Base-by-base conservation (phyloP, 768 basidiomycete genomes). In the Pholiota molesta region DNA sequence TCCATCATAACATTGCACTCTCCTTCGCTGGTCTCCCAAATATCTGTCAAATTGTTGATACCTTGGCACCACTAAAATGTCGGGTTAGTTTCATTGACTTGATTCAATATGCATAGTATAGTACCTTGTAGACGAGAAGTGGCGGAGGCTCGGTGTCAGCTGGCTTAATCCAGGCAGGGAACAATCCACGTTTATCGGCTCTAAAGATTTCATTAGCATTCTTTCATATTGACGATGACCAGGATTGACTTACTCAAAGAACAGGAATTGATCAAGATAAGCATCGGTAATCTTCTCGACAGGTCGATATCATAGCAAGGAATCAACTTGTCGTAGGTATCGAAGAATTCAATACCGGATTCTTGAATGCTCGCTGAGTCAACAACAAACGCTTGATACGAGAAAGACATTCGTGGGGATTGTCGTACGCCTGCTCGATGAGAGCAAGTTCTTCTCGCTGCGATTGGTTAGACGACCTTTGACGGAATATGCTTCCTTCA, bases 261-360 rank as follows among this genome's bases (percentile, higher is more conserved):
- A 97, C 58, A 99, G 77, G 87, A 97, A 99, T 77, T 99, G 97
- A 70, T 99, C 97, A 40, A 99, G 86, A 73, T 98, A 99, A 37
- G 97, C 97, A 75, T 99, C 97, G 28, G 97, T 99, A 66, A 99
- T 99, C 87, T 99, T 99, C 81, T 99, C 97, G 16, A 99, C 95
- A 0, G 97, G 97, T 99, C 97, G 64, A 99, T 99, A 69, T 99
- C 97, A 73, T 99, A 99, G 72, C 95, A 98, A 26, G 96, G 95
- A 69, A 99, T 98, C 69, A 99, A 86, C 75, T 97, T 98, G 82
- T 98, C 95, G 70, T 99, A 97, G 0, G 95, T 97, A 69, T 97
- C 95, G 75, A 95, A 97, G 77, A 95, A 96, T 75, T 94, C 93
- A 63, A 99, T 97, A 10, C 97, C 97, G 23, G 95, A 79, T 73